Evolutionary conservation across 1,284 basidiomycete genomes (phyloP), one percentile per base, ranked within the genome.

Genomic region (Fomitopsis betulina): DNA sequence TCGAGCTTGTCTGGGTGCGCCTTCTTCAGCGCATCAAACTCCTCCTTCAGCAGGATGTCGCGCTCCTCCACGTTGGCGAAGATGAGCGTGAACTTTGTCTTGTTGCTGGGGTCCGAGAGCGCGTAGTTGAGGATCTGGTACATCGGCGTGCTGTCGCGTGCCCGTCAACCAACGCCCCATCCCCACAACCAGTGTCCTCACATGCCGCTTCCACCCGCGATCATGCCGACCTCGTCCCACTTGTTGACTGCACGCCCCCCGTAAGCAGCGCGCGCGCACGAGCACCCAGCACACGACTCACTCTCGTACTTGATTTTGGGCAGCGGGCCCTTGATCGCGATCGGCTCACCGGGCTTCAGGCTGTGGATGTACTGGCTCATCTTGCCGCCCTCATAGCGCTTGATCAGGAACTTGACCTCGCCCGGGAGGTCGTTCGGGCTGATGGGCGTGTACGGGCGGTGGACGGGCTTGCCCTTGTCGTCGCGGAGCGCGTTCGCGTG

Each of bases 81-180:
- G 67, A 99, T 76, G 58, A 98, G 80, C 53, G 91, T 97, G 75
- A 93, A 96, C 72, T 96, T 94, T 63, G 97, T 98, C 78, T 90
- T 95, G 85, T 99, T 98, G 52, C 73, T 66, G 30, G 82, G 78
- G 65, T 91, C 85, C 1, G 79, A 64, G 56, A 96, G 82, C 5
- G 91, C 88, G 72, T 94, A 84, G 52, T 77, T 79, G 59, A 95
- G 72, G 66, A 96, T 72, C 72, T 92, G 89, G 74, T 88, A 91
- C 54, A 91, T 79, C 5, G 89, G 89, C 13, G 89, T 86, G 62
- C 87, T 90, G 67, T 32, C 15, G 30, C 2, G 32, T 43, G 19
- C 54, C 27, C 53, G 21, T 23, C 33, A 33, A 32, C 53, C 33
- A 38, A 33, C 30, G 7, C 30, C 27, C 15, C 2, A n/a, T 25